These are phyloP conservation scores for Stropharia rugosoannulata DNA, from an alignment of 768 basidiomycete genomes.

Conservation along the genomic window DNA sequence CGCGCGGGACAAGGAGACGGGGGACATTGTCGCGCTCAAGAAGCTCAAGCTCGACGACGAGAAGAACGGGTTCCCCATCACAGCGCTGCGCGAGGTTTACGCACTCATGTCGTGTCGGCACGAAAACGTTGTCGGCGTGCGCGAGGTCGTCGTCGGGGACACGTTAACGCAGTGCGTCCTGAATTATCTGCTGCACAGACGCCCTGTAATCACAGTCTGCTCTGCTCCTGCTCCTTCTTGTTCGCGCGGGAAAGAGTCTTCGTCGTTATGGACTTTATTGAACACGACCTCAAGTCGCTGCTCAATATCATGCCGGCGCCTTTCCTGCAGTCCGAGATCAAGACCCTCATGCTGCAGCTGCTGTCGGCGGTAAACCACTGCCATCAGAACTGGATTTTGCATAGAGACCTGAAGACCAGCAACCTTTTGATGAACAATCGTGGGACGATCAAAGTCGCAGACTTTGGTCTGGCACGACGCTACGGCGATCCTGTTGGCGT, in stretches of 20 bases:
- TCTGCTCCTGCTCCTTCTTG: conserved; percentile 8
- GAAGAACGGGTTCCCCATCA: conserved; percentile 98
- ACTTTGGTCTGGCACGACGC: conserved; percentile 93
- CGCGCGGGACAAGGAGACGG: conserved; percentile 92
- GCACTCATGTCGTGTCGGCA: conserved; percentile 94
- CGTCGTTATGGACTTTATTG: conserved; percentile 99
- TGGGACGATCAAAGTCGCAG: conserved; percentile 97
- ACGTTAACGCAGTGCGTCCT: conserved; percentile 95
- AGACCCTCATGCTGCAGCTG: conserved; percentile 92
- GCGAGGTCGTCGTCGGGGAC: conserved; percentile 97
- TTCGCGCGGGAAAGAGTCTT: conserved; percentile 69
- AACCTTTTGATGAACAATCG: conserved; percentile 99
- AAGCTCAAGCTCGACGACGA: conserved; percentile 98
- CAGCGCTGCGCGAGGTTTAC: conserved; percentile 91
- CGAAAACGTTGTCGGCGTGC: conserved; percentile 95
- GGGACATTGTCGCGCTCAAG: conserved; percentile 95
- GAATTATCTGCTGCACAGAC: conserved; percentile 18
- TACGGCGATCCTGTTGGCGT: conserved; percentile 97
- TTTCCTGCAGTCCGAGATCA: conserved; percentile 97
- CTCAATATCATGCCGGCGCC: conserved; percentile 94
- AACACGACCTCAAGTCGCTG: conserved; percentile 97
- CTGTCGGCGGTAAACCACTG: conserved; percentile 92
- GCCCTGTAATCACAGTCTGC: conserved; percentile 28
- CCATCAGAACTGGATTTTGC: conserved; percentile 96
- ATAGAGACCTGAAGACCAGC: conserved; percentile 96